These are phyloP conservation scores for Blastobotrys aristatus DNA, from an alignment of 1,139 yeast genomes.

Conservation along the genomic window DNA sequence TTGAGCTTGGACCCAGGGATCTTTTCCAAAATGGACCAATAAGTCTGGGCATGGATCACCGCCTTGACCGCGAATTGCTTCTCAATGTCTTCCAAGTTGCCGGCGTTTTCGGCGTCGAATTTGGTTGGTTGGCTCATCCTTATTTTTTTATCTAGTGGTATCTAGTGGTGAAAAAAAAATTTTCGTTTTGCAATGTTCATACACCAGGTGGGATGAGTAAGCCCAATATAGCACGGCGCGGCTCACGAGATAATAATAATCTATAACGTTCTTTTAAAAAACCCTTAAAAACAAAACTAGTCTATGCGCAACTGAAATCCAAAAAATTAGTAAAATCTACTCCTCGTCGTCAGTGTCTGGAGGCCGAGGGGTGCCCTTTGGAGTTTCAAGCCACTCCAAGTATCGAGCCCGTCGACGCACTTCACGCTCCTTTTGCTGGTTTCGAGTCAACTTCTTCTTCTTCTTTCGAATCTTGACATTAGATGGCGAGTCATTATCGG, in stretches of 20 bases:
- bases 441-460: conserved; percentile 94
- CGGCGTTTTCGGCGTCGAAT: conserved; percentile 55
- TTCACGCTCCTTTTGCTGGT: conserved; percentile 85
- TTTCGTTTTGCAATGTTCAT: too few species aligned
- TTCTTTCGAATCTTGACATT: conserved; percentile 79
- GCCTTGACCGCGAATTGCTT: conserved; percentile 98
- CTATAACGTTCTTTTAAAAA: too few species aligned
- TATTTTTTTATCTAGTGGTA: neutral
- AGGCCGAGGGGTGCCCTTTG: conserved; percentile 97
- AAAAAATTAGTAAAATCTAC: too few species aligned
- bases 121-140: conserved; percentile 7
- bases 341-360: conserved; percentile 91
- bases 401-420: conserved; percentile 93
- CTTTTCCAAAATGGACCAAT: conserved; percentile 74
- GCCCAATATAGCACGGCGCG: too few species aligned
- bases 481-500: conserved; percentile 73
- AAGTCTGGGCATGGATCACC: conserved; percentile 86
- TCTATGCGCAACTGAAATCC: too few species aligned
- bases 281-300: too few species aligned
- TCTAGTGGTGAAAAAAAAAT: conserved; percentile 1
- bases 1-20: conserved; percentile 75
- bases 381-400: conserved; percentile 90
- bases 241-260: too few species aligned
- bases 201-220: too few species aligned
- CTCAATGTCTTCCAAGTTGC: conserved; percentile 69